Percentiles rank a stretch among this genome's conserved stretches.
Evolutionary conservation across 1,284 basidiomycete genomes (phyloP).

Genomic region (Cryptococcus sp.): DNA sequence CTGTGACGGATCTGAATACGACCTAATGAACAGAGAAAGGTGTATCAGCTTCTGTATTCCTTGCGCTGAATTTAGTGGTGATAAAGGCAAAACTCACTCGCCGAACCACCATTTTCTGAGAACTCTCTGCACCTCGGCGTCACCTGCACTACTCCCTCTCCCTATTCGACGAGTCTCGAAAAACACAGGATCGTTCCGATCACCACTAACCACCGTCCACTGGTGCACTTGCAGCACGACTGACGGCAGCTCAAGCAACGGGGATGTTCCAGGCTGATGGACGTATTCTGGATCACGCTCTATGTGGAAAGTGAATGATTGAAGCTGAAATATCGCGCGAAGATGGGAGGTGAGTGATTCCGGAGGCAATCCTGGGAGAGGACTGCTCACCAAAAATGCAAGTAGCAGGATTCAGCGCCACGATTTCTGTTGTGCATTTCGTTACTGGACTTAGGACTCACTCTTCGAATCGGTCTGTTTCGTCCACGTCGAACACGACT

Average conservation of each 20-base stretch:
- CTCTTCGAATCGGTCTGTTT: constrained; percentile 28
- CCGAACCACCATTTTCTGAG: constrained; percentile 43
- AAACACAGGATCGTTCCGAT: constrained; percentile 28
- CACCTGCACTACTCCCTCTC: constrained; percentile 8
- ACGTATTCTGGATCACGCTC: not conserved
- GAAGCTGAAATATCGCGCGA: constrained; percentile 27
- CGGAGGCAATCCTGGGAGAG: constrained; percentile 14
- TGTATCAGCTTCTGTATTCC: not conserved
- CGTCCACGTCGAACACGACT: constrained; percentile 24
- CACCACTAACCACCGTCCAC: constrained; percentile 29
- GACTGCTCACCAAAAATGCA: constrained; percentile 5
- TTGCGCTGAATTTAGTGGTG: not conserved
- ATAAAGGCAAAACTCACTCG: constrained; percentile 23
- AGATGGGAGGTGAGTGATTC: constrained; percentile 31
- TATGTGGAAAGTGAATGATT: constrained; percentile 20
- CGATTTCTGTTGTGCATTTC: not conserved
- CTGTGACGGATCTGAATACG: constrained; percentile 17
- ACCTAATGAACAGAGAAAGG: constrained; percentile 5
- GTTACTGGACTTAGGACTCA: constrained; percentile 7
- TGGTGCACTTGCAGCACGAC: constrained; percentile 26
- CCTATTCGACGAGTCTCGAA: constrained; percentile 19
- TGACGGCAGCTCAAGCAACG: constrained; percentile 18
- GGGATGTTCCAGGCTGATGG: not conserved
- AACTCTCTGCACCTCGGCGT: constrained; percentile 21
- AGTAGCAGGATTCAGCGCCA: not conserved